These are phyloP conservation scores for Aureococcus anophagefferens DNA, from an alignment of 108 stramenopile species.

Conservation along the genomic window DNA sequence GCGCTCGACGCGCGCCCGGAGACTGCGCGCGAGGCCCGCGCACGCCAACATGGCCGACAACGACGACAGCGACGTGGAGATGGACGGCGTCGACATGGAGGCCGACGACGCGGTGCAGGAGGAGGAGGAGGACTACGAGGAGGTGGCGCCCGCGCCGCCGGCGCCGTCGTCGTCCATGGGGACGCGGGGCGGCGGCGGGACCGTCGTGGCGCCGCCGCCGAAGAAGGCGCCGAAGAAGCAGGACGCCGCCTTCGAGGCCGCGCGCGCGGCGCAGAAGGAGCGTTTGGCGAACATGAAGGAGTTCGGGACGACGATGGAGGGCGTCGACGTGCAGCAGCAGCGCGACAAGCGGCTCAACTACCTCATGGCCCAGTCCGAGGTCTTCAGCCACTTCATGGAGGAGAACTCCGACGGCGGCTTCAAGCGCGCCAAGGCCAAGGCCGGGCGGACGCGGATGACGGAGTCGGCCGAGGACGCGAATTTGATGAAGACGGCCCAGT, in stretches of 20 bases:
- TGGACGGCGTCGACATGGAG: constrained; percentile 20
- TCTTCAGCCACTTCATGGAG: constrained; percentile 94
- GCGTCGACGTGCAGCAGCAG: background rate
- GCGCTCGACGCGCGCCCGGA: no score
- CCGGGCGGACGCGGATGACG: constrained; percentile 58
- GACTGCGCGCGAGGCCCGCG: no score
- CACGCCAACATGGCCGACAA: no score
- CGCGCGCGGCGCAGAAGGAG: constrained; percentile 55
- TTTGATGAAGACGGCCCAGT: constrained; percentile 73
- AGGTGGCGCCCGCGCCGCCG: constrained; percentile 17
- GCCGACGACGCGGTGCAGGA: constrained; percentile 22
- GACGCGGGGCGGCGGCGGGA: constrained; percentile 2
- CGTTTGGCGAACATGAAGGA: constrained; percentile 47
- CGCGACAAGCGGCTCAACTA: constrained; percentile 56
- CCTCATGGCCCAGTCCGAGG: constrained; percentile 85
- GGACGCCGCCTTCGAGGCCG: constrained; percentile 52
- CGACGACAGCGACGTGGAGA: constrained; percentile 19
- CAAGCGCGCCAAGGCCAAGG: constrained; percentile 13
- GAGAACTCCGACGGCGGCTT: constrained; percentile 47
- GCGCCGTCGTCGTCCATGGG: constrained; percentile 17
- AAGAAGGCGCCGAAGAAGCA: constrained; percentile 25
- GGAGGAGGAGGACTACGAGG: constrained; percentile 25
- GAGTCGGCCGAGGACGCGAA: constrained; percentile 94
- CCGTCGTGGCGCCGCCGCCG: constrained; percentile 12
- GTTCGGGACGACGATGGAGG: constrained; percentile 3